Base-by-base conservation (phyloP, 306 rosid genomes). In the Cicer yamashitae region DNA sequence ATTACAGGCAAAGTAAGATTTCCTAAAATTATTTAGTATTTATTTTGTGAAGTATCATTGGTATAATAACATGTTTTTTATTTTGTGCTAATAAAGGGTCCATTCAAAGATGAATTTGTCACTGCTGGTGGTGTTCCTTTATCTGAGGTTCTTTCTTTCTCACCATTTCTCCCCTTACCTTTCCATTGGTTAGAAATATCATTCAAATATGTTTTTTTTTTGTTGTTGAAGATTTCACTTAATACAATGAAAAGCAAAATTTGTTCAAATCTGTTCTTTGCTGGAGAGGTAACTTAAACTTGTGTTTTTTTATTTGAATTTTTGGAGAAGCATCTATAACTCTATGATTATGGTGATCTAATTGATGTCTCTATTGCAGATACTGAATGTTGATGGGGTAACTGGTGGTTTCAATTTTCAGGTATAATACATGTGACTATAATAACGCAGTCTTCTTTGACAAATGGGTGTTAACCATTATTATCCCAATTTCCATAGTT, bases 371-470 rank as follows among this genome's bases (percentile, higher is more conserved):
- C 58, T 72, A 40, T 72, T 76, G 75, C 86, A 93, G 98, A 89
- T 94, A 54, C 67, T 94, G 74, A 90, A 94, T 67, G 93, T 90
- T 66, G 98, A 94, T 76, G 98, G 97, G 13, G 79, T 94, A 63
- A 94, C 97, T 8, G 96, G 98, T 61, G 98, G 98, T 82, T 94
- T 88, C 91, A 94, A 91, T 85, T 94, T 94, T 79, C 98, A 94
- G 98, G 98, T 91, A 81, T 44, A 54, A 9, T 70, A 37, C 59
- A 70, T 17, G 7, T 58, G 73, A 68, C 45, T 64, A 45, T n/a
- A 44, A 58, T 45, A 22, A 43, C 47, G 57, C 39, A 18, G 40
- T 66, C 62, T 76, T 50, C 54, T 70, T 59, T 62, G 70, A 22
- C 74, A 43, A 67, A 48, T 34, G 11, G 18, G 56, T 71, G 41